These are phyloP conservation scores for Camellia lanceoleosa DNA, from an alignment of 148 eudicot genomes.

Conservation along the genomic window DNA sequence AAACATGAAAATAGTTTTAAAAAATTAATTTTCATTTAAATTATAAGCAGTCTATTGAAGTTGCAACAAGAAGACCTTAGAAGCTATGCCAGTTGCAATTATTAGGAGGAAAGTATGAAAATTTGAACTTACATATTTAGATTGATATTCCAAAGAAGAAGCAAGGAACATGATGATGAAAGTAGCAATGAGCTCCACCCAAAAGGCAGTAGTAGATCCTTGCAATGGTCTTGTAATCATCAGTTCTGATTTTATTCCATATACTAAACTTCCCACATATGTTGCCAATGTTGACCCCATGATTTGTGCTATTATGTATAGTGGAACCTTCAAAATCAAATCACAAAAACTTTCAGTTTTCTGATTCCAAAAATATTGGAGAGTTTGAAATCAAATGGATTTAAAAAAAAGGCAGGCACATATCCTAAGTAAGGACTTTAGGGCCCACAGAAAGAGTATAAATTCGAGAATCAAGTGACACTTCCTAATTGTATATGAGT, in stretches of 20 bases:
- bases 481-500: too few relatives aligned
- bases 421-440: too few relatives aligned
- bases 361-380: not conserved
- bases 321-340: slow-evolving; percentile 57
- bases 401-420: not conserved
- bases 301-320: slow-evolving; percentile 66
- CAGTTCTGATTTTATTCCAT: slow-evolving; percentile 49
- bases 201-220: slow-evolving; percentile 54
- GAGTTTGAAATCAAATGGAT: not conserved
- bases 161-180: slow-evolving; percentile 64
- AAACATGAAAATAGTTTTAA: not conserved
- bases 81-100: too few relatives aligned
- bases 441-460: too few relatives aligned
- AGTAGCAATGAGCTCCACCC: slow-evolving; percentile 72
- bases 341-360: not conserved
- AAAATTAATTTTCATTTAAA: not conserved
- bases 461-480: too few relatives aligned
- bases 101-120: not conserved
- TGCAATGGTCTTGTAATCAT: slow-evolving; percentile 58
- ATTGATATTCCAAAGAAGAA: slow-evolving; percentile 55
- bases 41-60: too few relatives aligned
- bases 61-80: too few relatives aligned
- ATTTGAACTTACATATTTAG: slow-evolving; percentile 48
- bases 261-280: slow-evolving; percentile 49
- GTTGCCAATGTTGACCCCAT: slow-evolving; percentile 66